These are phyloP conservation scores for Apium graveolens DNA, from an alignment of 129 eudicot species.

Conservation along the genomic window DNA sequence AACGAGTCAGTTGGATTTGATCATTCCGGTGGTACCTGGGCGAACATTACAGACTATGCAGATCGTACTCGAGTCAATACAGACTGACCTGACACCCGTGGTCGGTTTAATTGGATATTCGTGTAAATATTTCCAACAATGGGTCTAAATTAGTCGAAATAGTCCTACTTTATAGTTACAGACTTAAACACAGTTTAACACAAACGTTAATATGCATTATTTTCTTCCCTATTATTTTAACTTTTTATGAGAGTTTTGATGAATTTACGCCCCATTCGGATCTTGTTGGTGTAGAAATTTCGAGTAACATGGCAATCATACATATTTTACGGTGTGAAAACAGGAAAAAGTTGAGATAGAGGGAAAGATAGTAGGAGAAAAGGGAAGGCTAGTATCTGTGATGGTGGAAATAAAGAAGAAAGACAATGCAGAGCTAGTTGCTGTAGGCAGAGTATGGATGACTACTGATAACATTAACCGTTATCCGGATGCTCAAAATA, in stretches of 20 bases:
- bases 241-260: background rate
- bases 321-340: background rate
- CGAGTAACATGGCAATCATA: background rate
- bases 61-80: too few species aligned
- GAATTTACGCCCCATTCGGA: background rate
- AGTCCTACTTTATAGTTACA: too few species aligned
- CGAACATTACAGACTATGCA: too few species aligned
- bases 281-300: background rate
- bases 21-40: too few species aligned
- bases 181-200: too few species aligned
- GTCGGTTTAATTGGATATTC: too few species aligned
- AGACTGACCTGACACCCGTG: too few species aligned
- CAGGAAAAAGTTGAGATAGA: slow-evolving; percentile 26
- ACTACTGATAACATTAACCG: background rate
- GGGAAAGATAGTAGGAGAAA: slow-evolving; percentile 16
- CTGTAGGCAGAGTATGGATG: slow-evolving; percentile 16
- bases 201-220: background rate
- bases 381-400: slow-evolving; percentile 16
- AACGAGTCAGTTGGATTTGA: too few species aligned
- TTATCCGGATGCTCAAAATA: background rate
- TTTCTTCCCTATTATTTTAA: too few species aligned
- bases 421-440: slow-evolving; percentile 13
- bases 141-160: too few species aligned
- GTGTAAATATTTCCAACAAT: too few species aligned
- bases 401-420: slow-evolving; percentile 16